A percentile compares a stretch with the other conserved stretches of the same genome.
Evolutionary conservation across 208 protist species (phyloP).

Genomic region (Lotmaria passim): DNA sequence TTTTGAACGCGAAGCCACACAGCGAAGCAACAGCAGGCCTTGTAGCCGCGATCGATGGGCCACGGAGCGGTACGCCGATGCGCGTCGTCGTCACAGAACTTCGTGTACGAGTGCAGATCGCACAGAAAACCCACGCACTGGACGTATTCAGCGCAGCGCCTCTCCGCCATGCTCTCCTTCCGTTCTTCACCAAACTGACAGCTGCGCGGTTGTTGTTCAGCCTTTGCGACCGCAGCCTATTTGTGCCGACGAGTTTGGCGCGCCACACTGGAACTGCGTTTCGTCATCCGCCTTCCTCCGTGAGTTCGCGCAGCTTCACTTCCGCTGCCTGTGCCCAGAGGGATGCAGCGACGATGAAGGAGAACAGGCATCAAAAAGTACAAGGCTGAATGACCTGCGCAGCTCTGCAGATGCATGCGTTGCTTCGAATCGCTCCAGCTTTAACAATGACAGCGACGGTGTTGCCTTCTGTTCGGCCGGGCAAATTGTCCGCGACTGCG

Average conservation of each 20-base stretch:
- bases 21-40: neutral
- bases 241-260: neutral
- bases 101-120: too few relatives aligned
- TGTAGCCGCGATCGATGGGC: neutral
- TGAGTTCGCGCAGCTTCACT: neutral
- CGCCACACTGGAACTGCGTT: conserved; percentile 11
- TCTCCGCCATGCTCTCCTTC: neutral
- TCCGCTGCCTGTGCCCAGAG: too few relatives aligned
- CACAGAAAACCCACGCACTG: too few relatives aligned
- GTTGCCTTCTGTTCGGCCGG: neutral
- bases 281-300: conserved; percentile 5
- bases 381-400: neutral
- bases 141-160: neutral
- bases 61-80: too few relatives aligned
- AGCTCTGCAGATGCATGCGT: neutral
- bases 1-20: neutral
- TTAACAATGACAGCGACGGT: neutral
- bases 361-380: neutral
- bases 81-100: too few relatives aligned
- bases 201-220: neutral
- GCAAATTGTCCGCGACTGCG: conserved; percentile 2
- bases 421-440: neutral
- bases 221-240: neutral
- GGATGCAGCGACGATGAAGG: too few relatives aligned
- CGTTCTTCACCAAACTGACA: too few relatives aligned